phyloP scores from a whole-genome alignment of 78 protist species.

The Tieghemostelium lacteum region DNA sequence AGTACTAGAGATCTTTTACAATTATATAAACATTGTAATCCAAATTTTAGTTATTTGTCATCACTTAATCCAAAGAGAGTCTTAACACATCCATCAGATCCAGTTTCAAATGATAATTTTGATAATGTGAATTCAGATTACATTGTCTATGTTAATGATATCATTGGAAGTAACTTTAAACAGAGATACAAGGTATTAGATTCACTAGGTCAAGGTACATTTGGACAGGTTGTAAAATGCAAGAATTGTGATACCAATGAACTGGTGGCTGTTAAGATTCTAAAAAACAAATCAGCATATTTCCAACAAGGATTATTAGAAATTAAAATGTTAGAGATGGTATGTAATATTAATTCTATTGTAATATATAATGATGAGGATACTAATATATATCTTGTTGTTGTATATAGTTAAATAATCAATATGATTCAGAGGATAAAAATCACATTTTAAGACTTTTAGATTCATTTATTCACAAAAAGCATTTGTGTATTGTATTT shows the following conservation, averaged over 20 bases:
- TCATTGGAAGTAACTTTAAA: constrained; percentile 31
- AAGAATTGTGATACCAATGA: constrained; percentile 61
- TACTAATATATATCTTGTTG: not conserved
- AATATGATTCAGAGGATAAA: constrained; percentile 76
- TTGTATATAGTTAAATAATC: constrained; percentile 74
- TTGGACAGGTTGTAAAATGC: constrained; percentile 91
- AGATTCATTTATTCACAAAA: constrained; percentile 84
- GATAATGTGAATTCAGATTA: constrained; percentile 82
- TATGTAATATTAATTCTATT: constrained; percentile 4
- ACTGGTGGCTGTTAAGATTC: constrained; percentile 94
- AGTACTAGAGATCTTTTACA: constrained; percentile 40
- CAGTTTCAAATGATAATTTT: constrained; percentile 49
- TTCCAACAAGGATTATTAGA: constrained; percentile 89
- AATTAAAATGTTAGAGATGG: constrained; percentile 77
- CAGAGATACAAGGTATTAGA: constrained; percentile 80
- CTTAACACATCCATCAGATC: constrained; percentile 67
- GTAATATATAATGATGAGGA: not conserved
- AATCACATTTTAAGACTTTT: constrained; percentile 86
- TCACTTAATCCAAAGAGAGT: constrained; percentile 68
- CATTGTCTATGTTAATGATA: constrained; percentile 77
- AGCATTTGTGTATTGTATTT: constrained; percentile 94
- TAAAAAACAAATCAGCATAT: constrained; percentile 92
- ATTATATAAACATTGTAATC: constrained; percentile 61
- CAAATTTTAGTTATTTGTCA: constrained; percentile 51
- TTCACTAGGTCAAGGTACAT: constrained; percentile 95